Base-by-base conservation (phyloP, 148 eudicot species). In the Diospyros kaki region DNA sequence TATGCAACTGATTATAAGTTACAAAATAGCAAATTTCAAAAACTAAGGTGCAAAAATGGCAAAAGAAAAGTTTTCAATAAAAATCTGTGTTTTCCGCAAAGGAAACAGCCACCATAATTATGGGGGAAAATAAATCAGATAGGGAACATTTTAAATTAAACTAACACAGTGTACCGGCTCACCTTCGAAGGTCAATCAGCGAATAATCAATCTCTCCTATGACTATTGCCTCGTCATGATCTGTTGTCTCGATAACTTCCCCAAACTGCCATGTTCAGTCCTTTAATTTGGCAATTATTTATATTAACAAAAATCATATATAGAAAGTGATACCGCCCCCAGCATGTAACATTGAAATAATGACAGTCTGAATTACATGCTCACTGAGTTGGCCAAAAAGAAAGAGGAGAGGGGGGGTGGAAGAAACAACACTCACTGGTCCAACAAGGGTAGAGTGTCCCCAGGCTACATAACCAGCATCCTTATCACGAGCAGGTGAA, bases 381-480 rank as follows among this genome's bases (percentile, higher is more conserved):
- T 28, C 28, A 28, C 28, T 28, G 28, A 28, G 28, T 28, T 28
- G 0, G 28, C 28, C 4, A 58, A 14, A 58, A 14, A 58, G n/a
- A 58, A 14, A 4, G n/a, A 28, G 28, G 28, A 0, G 28, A 0
- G 28, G 28, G 28, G 28, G 28, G 28, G 28, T 0, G 28, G 28
- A 28, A 28, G 28, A 28, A 28, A 28, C 28, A 28, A 28, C 28
- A 89, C 96, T 89, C 83, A 93, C 98, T 5, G 96, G 98, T 81
- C 98, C 98, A 69, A 93, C 78, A 38, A 93, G 96, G 53, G 96
- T 91, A 54, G 98, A 93, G 77, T 93, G 98, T 9, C 98, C 98
- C 98, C 98, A 93, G 69, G 98, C 94, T 10, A 91, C 87, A 79
- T 93, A 93, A 77, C 96, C 96, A 84, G 94, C 89, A 67, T 80